Base-by-base conservation (phyloP, 139 green algal genomes). In the Chara braunii region DNA sequence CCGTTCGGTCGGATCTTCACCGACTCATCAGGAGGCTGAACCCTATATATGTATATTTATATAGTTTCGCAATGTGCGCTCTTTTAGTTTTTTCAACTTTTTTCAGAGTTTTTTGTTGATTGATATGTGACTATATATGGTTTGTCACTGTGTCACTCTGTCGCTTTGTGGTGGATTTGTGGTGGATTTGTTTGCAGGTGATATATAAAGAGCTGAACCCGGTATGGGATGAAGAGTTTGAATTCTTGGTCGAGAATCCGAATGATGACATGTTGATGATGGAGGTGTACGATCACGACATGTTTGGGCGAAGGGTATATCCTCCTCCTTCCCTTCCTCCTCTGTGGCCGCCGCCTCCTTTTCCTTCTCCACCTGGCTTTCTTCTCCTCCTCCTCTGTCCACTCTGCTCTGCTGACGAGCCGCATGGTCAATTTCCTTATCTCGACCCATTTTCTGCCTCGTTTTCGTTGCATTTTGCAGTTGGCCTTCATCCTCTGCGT, bases 261-360 rank as follows among this genome's bases (percentile, higher is more conserved):
- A 30, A n/a, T 3, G 58, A 53, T 2, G 58, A 75, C 8, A 75
- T 64, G 58, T 45, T 75, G 11, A 4, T 45, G 0, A 4, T 70
- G 5, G 58, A 52, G 37, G 37, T 75, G 2, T 75, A 22, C 22
- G 67, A 75, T 52, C 37, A 75, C 30, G 67, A 75, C 56, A 45
- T 71, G 23, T 63, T 74, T 2, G 55, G 55, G n/a, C n/a, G n/a
- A n/a, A n/a, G n/a, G n/a, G 8, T 42, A 57, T 24, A 28, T 57
- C 40, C 18, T 18, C 40, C 18, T 18, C 18, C 40, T 26, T 26
- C 18, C 40, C 40, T 18, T 26, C 18, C 18, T 26, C 18, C 40
- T 18, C 40, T 48, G 40, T 18, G 18, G 18, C 18, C 40, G 40
- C 40, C 18, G 18, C 18, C 40, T 18, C 40, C 40, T 48, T 48